Evolutionary conservation across 148 eudicot genomes (phyloP).

Genomic region (Dianthus caryophyllus): DNA sequence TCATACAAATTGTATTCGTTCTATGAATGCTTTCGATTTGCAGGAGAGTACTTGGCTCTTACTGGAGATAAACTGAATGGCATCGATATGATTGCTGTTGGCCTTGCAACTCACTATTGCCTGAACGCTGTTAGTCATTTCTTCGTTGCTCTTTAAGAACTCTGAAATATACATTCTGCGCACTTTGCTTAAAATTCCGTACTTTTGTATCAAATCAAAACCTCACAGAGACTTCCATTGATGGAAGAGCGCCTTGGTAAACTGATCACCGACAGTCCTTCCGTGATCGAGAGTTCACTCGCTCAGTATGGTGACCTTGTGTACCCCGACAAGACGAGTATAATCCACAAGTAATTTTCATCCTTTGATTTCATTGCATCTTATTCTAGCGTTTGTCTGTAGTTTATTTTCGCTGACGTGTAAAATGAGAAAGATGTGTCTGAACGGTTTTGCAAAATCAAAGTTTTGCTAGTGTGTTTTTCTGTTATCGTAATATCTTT

Average conservation of each 20-base stretch:
- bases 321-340: constrained; percentile 63
- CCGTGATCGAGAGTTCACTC: constrained; percentile 75
- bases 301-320: constrained; percentile 93
- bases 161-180: background rate
- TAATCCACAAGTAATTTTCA: constrained; percentile 62
- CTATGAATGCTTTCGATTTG: constrained; percentile 15
- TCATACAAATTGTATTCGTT: background rate
- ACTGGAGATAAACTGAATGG: constrained; percentile 94
- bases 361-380: constrained; percentile 14
- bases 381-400: too few relatives aligned
- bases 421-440: background rate
- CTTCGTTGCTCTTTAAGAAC: constrained; percentile 7
- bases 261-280: constrained; percentile 73
- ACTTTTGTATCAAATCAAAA: background rate
- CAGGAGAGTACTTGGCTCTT: constrained; percentile 93
- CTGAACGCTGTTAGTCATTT: constrained; percentile 55
- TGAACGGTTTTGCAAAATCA: background rate
- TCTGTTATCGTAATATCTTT: background rate
- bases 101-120: constrained; percentile 82
- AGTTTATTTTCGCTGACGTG: background rate
- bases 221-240: constrained; percentile 37
- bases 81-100: constrained; percentile 76
- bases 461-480: background rate
- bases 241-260: constrained; percentile 84
- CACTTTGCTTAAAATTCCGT: constrained; percentile 5